Percentiles rank a stretch among this genome's conserved stretches.
These are phyloP conservation scores for Rosa lucieae DNA, from an alignment of 306 rosid species.

Conservation along the genomic window DNA sequence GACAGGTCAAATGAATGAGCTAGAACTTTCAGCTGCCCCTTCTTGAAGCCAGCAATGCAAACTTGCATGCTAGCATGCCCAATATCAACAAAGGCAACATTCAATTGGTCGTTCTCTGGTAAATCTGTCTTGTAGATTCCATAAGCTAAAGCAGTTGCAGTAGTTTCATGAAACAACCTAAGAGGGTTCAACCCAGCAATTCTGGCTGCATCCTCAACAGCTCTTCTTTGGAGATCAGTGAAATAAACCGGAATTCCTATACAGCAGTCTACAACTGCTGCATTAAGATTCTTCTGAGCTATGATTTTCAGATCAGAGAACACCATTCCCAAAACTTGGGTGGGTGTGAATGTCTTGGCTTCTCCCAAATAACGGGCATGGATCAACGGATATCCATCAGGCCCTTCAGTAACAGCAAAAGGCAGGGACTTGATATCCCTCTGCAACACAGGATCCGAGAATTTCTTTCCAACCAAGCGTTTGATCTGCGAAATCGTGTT, in stretches of 20 bases:
- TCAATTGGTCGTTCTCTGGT: slow-evolving; percentile 75
- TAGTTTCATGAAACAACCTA: slow-evolving; percentile 81
- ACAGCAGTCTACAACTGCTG: slow-evolving; percentile 89
- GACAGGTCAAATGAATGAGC: slow-evolving; percentile 84
- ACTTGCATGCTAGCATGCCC: slow-evolving; percentile 99
- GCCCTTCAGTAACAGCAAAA: slow-evolving; percentile 68
- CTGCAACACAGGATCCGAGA: slow-evolving; percentile 80
- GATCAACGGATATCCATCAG: slow-evolving; percentile 85
- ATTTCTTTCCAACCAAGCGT: slow-evolving; percentile 68
- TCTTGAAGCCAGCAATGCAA: slow-evolving; percentile 86
- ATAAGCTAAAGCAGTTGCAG: slow-evolving; percentile 93
- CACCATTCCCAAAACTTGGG: slow-evolving; percentile 83
- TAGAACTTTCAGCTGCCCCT: slow-evolving; percentile 84
- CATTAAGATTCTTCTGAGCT: slow-evolving; percentile 75
- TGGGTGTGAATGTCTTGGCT: slow-evolving; percentile 60
- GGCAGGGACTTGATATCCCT: slow-evolving; percentile 74
- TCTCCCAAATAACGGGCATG: slow-evolving; percentile 78
- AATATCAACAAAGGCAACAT: slow-evolving; percentile 89
- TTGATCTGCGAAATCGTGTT: slow-evolving; percentile 82
- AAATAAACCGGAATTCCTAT: slow-evolving; percentile 93
- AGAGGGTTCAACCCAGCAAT: slow-evolving; percentile 94
- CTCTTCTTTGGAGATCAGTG: slow-evolving; percentile 93
- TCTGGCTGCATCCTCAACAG: slow-evolving; percentile 82
- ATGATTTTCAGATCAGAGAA: slow-evolving; percentile 74
- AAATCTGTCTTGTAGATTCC: slow-evolving; percentile 96